These are phyloP conservation scores for Fusarium compactum DNA, from an alignment of 2,329 filamentous ascomycete species.

Conservation along the genomic window DNA sequence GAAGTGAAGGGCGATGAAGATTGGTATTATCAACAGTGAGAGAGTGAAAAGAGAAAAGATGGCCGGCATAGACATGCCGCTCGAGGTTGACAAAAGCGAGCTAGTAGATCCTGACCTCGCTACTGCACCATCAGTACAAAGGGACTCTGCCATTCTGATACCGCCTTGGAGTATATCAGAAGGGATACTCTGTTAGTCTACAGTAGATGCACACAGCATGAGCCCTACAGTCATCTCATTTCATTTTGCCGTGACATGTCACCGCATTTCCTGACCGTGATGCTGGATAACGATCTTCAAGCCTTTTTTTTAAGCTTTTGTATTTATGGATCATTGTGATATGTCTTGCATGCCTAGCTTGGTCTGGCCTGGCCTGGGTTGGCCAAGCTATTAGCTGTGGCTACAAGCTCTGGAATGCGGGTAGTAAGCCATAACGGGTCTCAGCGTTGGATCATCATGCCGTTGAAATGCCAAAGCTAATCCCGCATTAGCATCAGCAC, in stretches of 20 bases:
- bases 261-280: too few relatives aligned
- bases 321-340: background rate
- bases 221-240: background rate
- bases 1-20: background rate
- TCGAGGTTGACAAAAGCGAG: background rate
- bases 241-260: background rate
- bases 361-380: background rate
- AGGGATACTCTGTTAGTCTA: background rate
- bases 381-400: background rate
- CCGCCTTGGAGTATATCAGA: accelerated
- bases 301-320: background rate
- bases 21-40: background rate
- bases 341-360: background rate
- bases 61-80: background rate
- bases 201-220: accelerated
- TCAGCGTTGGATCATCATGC: background rate
- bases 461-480: background rate
- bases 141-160: background rate
- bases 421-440: background rate
- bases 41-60: background rate
- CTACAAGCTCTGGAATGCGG: background rate
- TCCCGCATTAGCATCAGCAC: background rate
- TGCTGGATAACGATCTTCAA: too few relatives aligned
- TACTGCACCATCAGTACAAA: background rate
- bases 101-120: background rate